Percentiles rank a stretch among this genome's conserved stretches.
phyloP scores from a whole-genome alignment of 2,329 filamentous ascomycete genomes.

The Blastomyces parvus region DNA sequence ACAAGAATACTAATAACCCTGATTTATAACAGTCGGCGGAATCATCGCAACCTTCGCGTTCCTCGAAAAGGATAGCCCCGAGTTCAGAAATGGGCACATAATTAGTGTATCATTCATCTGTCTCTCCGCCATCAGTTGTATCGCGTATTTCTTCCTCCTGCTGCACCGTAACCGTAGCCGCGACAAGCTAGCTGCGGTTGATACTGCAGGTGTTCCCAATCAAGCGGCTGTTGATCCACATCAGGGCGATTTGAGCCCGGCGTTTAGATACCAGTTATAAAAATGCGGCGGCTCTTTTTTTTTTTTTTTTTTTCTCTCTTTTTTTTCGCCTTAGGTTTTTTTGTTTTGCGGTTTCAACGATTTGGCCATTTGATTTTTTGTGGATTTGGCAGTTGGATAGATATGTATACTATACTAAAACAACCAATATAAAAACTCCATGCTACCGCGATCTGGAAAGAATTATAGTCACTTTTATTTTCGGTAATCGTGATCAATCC shows the following conservation, averaged over 20 bases:
- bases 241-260: conserved; percentile 35
- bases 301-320: not conserved
- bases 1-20: not conserved
- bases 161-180: conserved; percentile 35
- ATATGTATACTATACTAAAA: too few relatives aligned
- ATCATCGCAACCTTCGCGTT: conserved; percentile 69
- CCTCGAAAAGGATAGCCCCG: conserved; percentile 55
- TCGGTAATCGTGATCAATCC: too few relatives aligned
- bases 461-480: too few relatives aligned
- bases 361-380: not conserved
- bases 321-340: not conserved
- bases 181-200: conserved; percentile 23
- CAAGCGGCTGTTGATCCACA: conserved; percentile 19
- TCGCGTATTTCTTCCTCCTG: conserved; percentile 30
- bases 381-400: too few relatives aligned
- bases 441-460: too few relatives aligned
- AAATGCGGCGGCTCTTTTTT: not conserved
- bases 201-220: conserved; percentile 12
- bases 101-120: conserved; percentile 67
- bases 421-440: too few relatives aligned
- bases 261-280: conserved; percentile 31
- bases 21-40: conserved; percentile 51
- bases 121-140: conserved; percentile 49
- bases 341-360: not conserved
- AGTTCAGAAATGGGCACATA: conserved; percentile 62